Evolutionary conservation across 2,329 filamentous ascomycete species (phyloP).

Genomic region (Botryotinia narcissicola): DNA sequence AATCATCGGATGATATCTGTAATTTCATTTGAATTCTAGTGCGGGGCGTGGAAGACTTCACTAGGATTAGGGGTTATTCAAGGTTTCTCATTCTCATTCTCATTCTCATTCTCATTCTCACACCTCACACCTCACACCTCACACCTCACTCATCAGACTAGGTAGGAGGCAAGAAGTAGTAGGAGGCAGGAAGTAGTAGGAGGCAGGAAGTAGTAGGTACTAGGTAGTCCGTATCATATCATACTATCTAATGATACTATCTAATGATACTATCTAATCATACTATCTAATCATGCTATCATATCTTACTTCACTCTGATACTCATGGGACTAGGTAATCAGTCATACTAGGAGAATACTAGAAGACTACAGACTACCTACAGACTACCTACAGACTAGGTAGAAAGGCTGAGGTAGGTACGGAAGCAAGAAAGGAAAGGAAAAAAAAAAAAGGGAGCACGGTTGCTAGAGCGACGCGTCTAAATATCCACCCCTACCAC

Average conservation of each 20-base stretch:
- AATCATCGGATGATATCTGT: neutral
- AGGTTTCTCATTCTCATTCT: neutral
- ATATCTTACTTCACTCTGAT: too few relatives aligned
- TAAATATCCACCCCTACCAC: neutral
- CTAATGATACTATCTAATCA: too few relatives aligned
- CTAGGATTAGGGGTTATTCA: neutral
- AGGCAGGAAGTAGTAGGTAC: too few relatives aligned
- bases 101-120: neutral
- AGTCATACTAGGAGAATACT: too few relatives aligned
- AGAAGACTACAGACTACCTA: neutral
- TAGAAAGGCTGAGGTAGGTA: neutral
- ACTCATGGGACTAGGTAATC: too few relatives aligned
- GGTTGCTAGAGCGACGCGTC: conserved; percentile 16
- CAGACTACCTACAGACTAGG: too few relatives aligned
- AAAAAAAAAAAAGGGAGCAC: conserved; percentile 8
- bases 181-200: too few relatives aligned
- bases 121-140: neutral
- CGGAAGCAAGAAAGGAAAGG: neutral
- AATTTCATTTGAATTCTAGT: neutral
- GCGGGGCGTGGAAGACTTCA: conserved; percentile 6
- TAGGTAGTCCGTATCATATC: too few relatives aligned
- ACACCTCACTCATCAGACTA: too few relatives aligned
- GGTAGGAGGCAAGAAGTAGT: too few relatives aligned
- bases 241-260: too few relatives aligned
- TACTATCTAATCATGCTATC: too few relatives aligned